Conservation (phyloP, 2,329 filamentous ascomycete species). For the Aureobasidium namibiae region DNA sequence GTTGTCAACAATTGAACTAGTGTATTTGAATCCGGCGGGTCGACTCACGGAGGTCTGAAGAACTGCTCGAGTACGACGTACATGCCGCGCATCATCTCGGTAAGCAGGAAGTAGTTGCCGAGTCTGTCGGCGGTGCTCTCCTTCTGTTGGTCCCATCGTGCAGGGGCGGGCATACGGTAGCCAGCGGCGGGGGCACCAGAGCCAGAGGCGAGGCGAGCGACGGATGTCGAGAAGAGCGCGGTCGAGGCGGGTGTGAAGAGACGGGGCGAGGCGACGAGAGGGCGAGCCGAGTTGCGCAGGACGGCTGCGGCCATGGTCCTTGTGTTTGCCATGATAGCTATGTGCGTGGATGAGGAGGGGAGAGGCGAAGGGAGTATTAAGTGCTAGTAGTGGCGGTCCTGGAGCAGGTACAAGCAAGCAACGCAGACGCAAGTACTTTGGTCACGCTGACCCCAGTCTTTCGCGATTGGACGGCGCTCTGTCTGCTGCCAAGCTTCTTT, state of each 20-base stretch:
- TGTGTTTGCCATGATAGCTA: conserved; percentile 38
- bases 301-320: conserved; percentile 40
- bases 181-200: conserved; percentile 68
- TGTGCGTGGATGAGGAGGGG: conserved; percentile 13
- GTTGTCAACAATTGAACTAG: conserved; percentile 19
- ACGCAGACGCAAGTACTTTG: neutral
- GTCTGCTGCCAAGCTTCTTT: neutral
- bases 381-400: conserved; percentile 17
- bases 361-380: conserved; percentile 3
- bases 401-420: neutral
- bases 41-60: conserved; percentile 90
- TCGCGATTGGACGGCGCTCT: neutral
- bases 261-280: conserved; percentile 30
- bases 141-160: conserved; percentile 71
- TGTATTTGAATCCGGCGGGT: neutral
- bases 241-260: conserved; percentile 38
- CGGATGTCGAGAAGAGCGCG: conserved; percentile 56
- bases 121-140: conserved; percentile 74
- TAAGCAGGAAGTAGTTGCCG: conserved; percentile 89
- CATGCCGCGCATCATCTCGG: conserved; percentile 96
- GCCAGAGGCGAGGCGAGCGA: conserved; percentile 56
- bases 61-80: conserved; percentile 96
- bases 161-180: conserved; percentile 67
- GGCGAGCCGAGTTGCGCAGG: conserved; percentile 35
- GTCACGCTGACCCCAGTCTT: neutral